Conservation (phyloP, 2,329 filamentous ascomycete species). For the Orbilia quercus region DNA sequence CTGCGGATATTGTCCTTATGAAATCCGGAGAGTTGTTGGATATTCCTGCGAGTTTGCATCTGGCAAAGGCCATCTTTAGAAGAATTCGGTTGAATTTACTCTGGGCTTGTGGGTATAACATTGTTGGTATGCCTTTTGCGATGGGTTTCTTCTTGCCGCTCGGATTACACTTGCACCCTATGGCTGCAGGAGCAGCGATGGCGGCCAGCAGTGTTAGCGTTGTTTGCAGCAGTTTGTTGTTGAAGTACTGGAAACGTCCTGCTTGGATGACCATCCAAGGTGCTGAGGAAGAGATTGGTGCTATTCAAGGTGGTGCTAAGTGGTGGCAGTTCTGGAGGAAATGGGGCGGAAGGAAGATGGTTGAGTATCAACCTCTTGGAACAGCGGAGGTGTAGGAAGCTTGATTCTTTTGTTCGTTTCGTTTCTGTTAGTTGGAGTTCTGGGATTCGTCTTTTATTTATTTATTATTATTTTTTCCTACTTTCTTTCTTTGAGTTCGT, state of each 20-base stretch:
- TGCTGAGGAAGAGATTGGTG: conserved; percentile 70
- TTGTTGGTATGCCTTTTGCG: conserved; percentile 89
- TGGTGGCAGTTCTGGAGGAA: conserved; percentile 54
- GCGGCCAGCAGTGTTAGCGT: conserved; percentile 89
- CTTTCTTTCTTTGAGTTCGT: conserved; percentile 4
- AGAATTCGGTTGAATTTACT: conserved; percentile 93
- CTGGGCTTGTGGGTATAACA: conserved; percentile 94
- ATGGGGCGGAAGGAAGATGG: conserved; percentile 21
- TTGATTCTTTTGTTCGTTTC: neutral
- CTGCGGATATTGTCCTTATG: conserved; percentile 96
- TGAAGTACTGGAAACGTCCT: conserved; percentile 88
- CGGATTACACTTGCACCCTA: conserved; percentile 86
- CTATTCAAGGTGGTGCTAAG: conserved; percentile 58
- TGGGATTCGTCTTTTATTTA: conserved; percentile 10
- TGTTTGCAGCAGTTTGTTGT: conserved; percentile 81
- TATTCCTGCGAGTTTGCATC: conserved; percentile 85
- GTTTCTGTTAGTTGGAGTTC: conserved; percentile 17
- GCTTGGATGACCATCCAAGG: conserved; percentile 82
- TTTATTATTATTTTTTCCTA: no score
- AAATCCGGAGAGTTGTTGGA: conserved; percentile 88
- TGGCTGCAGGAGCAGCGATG: conserved; percentile 96
- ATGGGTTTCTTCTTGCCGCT: conserved; percentile 96
- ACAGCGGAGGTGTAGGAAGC: conserved; percentile 44
- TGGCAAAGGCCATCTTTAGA: conserved; percentile 85
- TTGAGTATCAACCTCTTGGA: conserved; percentile 41